Evolutionary conservation across 306 rosid genomes (phyloP).

Genomic region (Dryas alaskensis): DNA sequence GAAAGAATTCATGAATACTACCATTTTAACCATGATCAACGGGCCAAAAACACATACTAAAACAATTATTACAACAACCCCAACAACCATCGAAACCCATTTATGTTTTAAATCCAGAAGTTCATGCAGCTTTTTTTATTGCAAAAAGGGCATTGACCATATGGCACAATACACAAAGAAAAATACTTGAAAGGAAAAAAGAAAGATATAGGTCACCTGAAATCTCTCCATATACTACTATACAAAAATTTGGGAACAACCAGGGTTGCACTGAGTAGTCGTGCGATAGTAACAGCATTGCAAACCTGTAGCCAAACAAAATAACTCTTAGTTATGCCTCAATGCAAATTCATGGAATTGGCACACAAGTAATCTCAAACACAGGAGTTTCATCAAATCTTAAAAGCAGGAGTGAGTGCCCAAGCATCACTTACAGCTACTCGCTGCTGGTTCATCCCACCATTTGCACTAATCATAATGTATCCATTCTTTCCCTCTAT

Average conservation of each 20-base stretch:
- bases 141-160: conserved; percentile 11
- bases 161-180: conserved; percentile 13
- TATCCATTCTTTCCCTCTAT: conserved; percentile 80
- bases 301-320: conserved; percentile 68
- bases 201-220: conserved; percentile 55
- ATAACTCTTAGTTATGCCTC: conserved; percentile 1
- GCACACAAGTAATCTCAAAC: conserved; percentile 2
- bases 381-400: neutral
- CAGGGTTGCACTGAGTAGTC: conserved; percentile 76
- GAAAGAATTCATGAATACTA: too few species aligned
- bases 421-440: conserved; percentile 76
- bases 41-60: neutral
- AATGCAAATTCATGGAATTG: conserved; percentile 16
- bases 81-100: neutral
- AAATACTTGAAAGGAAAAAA: neutral
- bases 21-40: neutral
- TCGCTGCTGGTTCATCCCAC: conserved; percentile 97
- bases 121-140: conserved; percentile 5
- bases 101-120: conserved; percentile 17
- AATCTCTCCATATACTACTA: conserved; percentile 94
- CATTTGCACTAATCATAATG: conserved; percentile 90
- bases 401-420: conserved; percentile 16
- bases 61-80: conserved; percentile 4
- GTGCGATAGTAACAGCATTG: conserved; percentile 79
- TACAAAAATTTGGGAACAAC: conserved; percentile 86